These are phyloP conservation scores for Podospora pseudoanserina DNA, from an alignment of 495 filamentous ascomycete species.

Conservation along the genomic window DNA sequence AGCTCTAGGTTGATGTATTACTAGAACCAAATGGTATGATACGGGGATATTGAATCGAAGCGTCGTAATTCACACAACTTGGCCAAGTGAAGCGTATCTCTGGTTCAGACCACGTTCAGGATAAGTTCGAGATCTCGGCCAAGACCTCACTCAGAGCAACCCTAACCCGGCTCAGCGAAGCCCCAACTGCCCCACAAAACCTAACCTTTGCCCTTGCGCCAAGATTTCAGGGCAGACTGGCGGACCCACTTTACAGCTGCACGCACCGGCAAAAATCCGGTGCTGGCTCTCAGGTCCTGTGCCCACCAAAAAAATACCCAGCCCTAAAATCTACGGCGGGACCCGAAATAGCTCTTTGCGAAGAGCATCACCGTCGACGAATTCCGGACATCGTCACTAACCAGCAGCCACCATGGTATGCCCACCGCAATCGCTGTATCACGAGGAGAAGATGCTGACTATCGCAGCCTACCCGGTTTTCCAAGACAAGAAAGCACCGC, in stretches of 20 bases:
- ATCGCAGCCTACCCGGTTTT: slow-evolving; percentile 36
- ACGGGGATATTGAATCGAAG: neutral
- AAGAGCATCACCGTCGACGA: slow-evolving; percentile 34
- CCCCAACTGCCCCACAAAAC: neutral
- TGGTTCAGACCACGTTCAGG: neutral
- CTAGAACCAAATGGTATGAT: neutral
- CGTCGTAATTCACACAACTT: too few species aligned
- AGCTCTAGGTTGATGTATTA: too few species aligned
- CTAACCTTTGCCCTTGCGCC: neutral
- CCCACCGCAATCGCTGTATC: slow-evolving; percentile 13
- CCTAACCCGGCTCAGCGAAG: neutral
- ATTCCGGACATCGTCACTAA: slow-evolving; percentile 32
- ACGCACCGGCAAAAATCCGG: slow-evolving; percentile 24
- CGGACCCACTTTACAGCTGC: neutral
- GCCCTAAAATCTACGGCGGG: slow-evolving; percentile 33
- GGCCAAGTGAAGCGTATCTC: too few species aligned
- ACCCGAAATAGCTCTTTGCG: slow-evolving; percentile 26
- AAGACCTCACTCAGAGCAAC: neutral
- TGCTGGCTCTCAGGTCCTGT: slow-evolving; percentile 18
- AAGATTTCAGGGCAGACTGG: slow-evolving; percentile 1
- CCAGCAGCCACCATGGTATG: slow-evolving; percentile 36
- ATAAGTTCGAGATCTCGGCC: neutral
- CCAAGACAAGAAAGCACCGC: slow-evolving; percentile 41
- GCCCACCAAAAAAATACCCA: slow-evolving; percentile 39
- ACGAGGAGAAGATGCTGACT: slow-evolving; percentile 25